A percentile compares a stretch with the other conserved stretches of the same genome.
Conservation (phyloP, 176 grass and related monocot species). For the Rhynchospora tenuis region DNA sequence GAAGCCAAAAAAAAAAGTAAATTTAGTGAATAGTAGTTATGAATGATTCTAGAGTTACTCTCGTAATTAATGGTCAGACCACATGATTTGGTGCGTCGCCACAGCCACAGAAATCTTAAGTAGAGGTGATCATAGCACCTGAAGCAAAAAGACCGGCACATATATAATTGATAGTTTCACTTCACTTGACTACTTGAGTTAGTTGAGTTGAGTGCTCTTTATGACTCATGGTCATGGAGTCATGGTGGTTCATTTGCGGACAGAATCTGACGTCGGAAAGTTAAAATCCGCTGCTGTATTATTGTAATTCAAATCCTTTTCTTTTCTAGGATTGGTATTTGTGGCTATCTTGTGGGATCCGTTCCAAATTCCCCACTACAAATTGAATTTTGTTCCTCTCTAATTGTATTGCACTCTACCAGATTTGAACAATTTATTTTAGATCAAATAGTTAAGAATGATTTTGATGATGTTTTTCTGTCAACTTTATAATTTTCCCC, state of each 20-base stretch:
- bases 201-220: too few species aligned
- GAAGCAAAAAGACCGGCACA: too few species aligned
- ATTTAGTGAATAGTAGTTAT: too few species aligned
- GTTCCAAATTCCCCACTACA: slow-evolving; percentile 1
- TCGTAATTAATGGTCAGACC: too few species aligned
- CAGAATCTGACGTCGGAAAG: background rate
- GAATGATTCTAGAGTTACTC: too few species aligned
- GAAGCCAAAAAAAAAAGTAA: too few species aligned
- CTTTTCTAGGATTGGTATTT: background rate
- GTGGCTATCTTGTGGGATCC: background rate
- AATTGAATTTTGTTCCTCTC: background rate
- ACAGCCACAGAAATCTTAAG: background rate
- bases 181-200: too few species aligned
- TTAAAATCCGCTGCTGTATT: background rate
- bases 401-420: background rate
- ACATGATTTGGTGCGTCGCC: too few species aligned
- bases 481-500: too few species aligned
- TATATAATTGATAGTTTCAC: too few species aligned
- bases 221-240: too few species aligned
- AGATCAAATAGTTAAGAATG: background rate
- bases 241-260: background rate
- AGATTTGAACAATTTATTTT: background rate
- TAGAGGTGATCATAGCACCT: background rate
- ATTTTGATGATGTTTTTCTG: background rate
- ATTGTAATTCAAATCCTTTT: background rate